Conservation (phyloP, 352 stramenopile species). For the Aphanomyces stellatus region DNA sequence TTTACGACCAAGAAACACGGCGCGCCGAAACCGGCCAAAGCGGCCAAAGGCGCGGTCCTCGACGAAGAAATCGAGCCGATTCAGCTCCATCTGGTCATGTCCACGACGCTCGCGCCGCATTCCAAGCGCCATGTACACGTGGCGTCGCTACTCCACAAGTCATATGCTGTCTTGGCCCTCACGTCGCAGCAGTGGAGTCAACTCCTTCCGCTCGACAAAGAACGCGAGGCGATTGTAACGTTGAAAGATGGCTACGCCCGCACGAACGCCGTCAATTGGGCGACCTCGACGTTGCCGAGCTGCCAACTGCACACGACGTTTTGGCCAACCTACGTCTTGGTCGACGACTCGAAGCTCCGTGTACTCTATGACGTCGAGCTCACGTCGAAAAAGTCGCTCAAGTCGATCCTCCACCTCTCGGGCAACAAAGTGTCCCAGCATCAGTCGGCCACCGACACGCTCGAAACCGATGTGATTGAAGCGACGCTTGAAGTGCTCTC, state of each 20-base stretch:
- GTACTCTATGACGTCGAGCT: slow-evolving; percentile 13
- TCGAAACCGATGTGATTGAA: slow-evolving; percentile 18
- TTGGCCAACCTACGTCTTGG: neutral
- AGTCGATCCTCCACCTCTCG: neutral
- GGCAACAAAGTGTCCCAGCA: neutral
- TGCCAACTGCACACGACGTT: neutral
- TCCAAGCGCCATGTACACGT: slow-evolving; percentile 47
- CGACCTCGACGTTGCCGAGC: neutral
- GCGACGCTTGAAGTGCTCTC: slow-evolving; percentile 6
- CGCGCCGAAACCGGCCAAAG: neutral
- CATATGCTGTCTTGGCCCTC: slow-evolving; percentile 68
- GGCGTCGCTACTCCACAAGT: slow-evolving; percentile 63
- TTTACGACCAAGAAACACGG: slow-evolving; percentile 78
- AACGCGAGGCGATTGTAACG: neutral
- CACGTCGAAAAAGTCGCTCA: slow-evolving; percentile 4
- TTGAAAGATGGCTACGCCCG: neutral
- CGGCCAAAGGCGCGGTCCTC: neutral
- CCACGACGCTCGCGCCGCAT: slow-evolving; percentile 42
- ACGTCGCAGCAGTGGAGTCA: slow-evolving; percentile 66
- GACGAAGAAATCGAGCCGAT: slow-evolving; percentile 38
- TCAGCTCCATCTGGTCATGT: slow-evolving; percentile 65
- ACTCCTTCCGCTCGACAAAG: neutral
- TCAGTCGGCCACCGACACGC: slow-evolving; percentile 5
- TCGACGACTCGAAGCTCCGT: neutral
- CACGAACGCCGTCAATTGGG: slow-evolving; percentile 1